Base-by-base conservation (phyloP, 768 basidiomycete genomes). In the Tephrocybe sp. region DNA sequence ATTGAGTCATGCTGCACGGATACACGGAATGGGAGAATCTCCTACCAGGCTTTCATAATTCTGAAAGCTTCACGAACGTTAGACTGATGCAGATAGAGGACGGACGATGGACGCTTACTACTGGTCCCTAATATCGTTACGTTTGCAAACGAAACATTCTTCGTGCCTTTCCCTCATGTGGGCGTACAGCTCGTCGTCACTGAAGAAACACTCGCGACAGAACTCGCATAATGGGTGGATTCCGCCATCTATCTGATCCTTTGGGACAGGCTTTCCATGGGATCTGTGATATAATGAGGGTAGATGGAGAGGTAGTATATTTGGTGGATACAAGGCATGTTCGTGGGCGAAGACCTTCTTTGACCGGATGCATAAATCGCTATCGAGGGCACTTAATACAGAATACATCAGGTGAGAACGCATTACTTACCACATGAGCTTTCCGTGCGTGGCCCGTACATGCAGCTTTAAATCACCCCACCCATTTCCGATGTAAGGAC, bases 331-430 rank as follows among this genome's bases (percentile, higher is more conserved):
- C 22, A 97, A 65, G 1, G 84, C 80, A 61, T 98, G 96, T 66
- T 99, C 96, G 67, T 99, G 95, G 1, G 91, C 76, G 65, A 99
- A 99, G 31, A 98, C 88, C 59, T 97, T 97, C 71, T 98, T 95
- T 65, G 78, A 78, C 43, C 84, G 78, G 48, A 93, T 84, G 64
- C 97, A 99, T 1, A 99, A 64, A 57, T 92, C 91, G 59, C 92
- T 94, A 50, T 13, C n/a, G 15, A 4, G 25, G 25, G n/a, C 7
- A n/a, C n/a, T 47, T 5, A 39, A 32, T 19, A 43, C 18, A 38
- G 30, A 30, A 36, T 9, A 26, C 43, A 25, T 21, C 25, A 24
- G 1, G 32, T 34, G 25, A 31, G 13, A 15, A 42, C 41, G 11
- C 11, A 35, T 1, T 16, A 70, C 84, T 37, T 34, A 93, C 91